These are phyloP conservation scores for Vigna reflexopilosa DNA, from an alignment of 306 rosid genomes.

Conservation along the genomic window DNA sequence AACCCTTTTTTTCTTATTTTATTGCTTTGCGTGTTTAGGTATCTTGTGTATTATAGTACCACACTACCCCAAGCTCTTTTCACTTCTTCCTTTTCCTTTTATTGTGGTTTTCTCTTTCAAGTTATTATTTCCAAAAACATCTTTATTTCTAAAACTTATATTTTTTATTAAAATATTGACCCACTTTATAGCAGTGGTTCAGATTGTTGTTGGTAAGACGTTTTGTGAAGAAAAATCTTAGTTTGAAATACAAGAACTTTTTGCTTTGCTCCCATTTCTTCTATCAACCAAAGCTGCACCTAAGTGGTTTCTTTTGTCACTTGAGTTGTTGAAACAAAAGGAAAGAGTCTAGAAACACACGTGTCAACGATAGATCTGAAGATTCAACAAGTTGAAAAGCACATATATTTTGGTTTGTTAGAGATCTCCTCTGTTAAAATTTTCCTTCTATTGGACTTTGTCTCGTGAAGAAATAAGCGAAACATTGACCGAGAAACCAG, in stretches of 20 bases:
- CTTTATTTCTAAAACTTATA: not conserved
- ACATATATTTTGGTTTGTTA: slow-evolving; percentile 7
- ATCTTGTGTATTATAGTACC: not conserved
- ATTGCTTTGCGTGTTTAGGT: not conserved
- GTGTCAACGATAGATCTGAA: slow-evolving; percentile 1
- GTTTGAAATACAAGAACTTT: not conserved
- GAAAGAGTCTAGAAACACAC: not conserved
- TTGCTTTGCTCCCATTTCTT: slow-evolving; percentile 6
- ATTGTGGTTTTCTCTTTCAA: not conserved
- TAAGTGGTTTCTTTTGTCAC: not conserved
- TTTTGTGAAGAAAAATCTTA: not conserved
- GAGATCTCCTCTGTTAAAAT: not conserved
- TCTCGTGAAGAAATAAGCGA: not conserved
- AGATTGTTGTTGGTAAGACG: not conserved
- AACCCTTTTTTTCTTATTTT: not conserved
- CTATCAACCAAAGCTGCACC: not conserved
- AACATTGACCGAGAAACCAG: not conserved
- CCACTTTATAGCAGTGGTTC: not conserved
- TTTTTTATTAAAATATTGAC: not conserved
- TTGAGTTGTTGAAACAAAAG: not conserved
- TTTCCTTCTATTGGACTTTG: slow-evolving; percentile 10
- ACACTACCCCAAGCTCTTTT: not conserved
- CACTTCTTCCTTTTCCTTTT: not conserved
- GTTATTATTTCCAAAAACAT: not conserved
- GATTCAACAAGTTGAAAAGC: not conserved